Evolutionary conservation across 108 stramenopile species (phyloP).

Genomic region (Stephanodiscus minutulus): DNA sequence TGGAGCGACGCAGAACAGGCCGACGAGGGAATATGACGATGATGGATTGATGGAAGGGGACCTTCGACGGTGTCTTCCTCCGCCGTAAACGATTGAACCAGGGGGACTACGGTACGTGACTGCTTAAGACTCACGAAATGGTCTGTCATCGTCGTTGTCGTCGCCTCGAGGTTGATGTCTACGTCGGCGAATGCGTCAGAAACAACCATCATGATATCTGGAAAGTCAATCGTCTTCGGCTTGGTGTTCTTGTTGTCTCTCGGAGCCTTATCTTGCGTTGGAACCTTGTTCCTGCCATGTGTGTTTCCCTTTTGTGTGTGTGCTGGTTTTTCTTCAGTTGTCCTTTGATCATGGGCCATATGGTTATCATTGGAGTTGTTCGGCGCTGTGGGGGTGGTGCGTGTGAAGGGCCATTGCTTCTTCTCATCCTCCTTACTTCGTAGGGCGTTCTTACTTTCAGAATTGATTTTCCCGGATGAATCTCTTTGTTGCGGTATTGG

Average conservation of each 20-base stretch:
- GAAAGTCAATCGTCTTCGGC: constrained; percentile 3
- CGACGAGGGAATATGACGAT: background rate
- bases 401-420: background rate
- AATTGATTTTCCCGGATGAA: background rate
- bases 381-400: background rate
- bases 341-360: background rate
- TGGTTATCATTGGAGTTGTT: background rate
- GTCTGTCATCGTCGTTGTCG: background rate
- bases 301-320: background rate
- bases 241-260: constrained; percentile 28
- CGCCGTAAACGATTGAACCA: background rate
- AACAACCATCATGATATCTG: constrained; percentile 23
- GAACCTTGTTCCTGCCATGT: background rate
- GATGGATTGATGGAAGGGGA: constrained; percentile 2
- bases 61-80: background rate
- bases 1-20: background rate
- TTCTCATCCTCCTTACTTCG: background rate
- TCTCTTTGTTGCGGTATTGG: background rate
- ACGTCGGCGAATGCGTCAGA: constrained; percentile 42
- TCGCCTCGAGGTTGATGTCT: constrained; percentile 41
- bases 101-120: background rate
- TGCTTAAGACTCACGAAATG: background rate
- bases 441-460: background rate
- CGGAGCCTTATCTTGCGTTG: constrained; percentile 22
- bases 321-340: background rate